Percentiles rank a stretch among this genome's conserved stretches.
These are phyloP conservation scores for Onygena corvina DNA, from an alignment of 2,329 filamentous ascomycete species.

Conservation along the genomic window DNA sequence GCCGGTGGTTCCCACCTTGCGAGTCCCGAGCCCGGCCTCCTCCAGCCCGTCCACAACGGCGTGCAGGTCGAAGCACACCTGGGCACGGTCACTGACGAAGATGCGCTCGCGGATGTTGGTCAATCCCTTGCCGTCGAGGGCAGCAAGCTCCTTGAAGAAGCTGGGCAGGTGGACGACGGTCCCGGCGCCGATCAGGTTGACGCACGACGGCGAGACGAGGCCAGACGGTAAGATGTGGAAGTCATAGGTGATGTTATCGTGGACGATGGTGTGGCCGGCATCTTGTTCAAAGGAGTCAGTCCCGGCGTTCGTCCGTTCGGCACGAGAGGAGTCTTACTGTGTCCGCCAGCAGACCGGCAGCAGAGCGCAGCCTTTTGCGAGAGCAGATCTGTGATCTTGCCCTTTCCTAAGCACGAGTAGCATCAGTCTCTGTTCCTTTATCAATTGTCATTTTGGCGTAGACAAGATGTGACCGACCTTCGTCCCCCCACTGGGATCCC, in stretches of 20 bases:
- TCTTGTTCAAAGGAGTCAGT: constrained; percentile 20
- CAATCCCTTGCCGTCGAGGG: constrained; percentile 35
- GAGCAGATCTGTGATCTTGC: constrained; percentile 39
- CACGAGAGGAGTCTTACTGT: constrained; percentile 28
- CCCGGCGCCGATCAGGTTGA: constrained; percentile 38
- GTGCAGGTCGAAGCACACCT: constrained; percentile 18
- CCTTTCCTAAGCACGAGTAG: constrained; percentile 30
- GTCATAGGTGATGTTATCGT: constrained; percentile 36
- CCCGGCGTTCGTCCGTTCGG: neutral
- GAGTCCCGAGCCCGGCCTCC: constrained; percentile 34
- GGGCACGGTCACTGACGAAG: constrained; percentile 33
- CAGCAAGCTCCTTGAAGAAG: constrained; percentile 38
- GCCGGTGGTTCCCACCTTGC: constrained; percentile 39
- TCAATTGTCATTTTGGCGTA: neutral
- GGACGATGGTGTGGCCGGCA: constrained; percentile 39
- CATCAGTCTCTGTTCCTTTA: neutral
- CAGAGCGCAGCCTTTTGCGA: constrained; percentile 35
- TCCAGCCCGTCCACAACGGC: constrained; percentile 31
- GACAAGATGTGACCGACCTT: constrained; percentile 25
- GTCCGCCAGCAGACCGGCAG: constrained; percentile 36
- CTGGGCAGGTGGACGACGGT: constrained; percentile 38
- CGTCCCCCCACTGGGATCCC: constrained; percentile 39
- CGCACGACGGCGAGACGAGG: constrained; percentile 33
- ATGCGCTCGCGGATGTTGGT: constrained; percentile 31
- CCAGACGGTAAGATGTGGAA: constrained; percentile 37